Evolutionary conservation across 2,329 filamentous ascomycete genomes (phyloP), one percentile per base, ranked within the genome.

Genomic region (Ophiognomonia clavigignenti-juglandacearum): DNA sequence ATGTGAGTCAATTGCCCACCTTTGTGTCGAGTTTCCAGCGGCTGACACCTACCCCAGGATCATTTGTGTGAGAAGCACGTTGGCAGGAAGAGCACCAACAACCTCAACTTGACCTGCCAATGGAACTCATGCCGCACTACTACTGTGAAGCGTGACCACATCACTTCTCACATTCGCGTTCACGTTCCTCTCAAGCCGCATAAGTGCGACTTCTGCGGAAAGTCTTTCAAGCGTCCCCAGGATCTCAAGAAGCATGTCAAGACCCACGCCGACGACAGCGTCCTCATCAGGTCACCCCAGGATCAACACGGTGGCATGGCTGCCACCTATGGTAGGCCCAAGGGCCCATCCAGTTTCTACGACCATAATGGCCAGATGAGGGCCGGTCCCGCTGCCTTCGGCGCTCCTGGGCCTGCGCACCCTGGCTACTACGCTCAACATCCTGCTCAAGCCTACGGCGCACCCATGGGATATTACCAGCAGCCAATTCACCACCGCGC

Each of bases 221-320:
- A 98, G 75, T 91, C 91, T 2, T 98, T 98, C 79, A 98, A 98
- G 81, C 87, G 93, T 27, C 93, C 93, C 3, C 93, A 98, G 72
- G 93, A 98, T 73, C 69, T 98, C 60, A 97, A 98, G 82, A 98
- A 98, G 75, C 93, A 98, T 66, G 90, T 97, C 69, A 98, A 97
- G 83, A 97, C 92, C 4, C 92, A 97, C 64, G 92, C 92, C 59
- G 92, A 97, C 62, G 92, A 96, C 69, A 95, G 90, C 35, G 88
- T 95, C 34, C 73, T 83, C 35, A 71, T 78, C 22, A 71, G 77
- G 38, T 68, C 72, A 13, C 69, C 69, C 23, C 72, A 72, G 56
- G 78, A 81, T 51, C 71, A 68, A 47, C 72, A 75, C 51, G 68
- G 66, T n/a, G 71, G 70, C 52, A 65, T 80, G 60, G 65, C 65